A percentile compares a stretch with the other conserved stretches of the same genome.
These are phyloP conservation scores for Euphorbia lathyris DNA, from an alignment of 345 rosid species.

Conservation along the genomic window DNA sequence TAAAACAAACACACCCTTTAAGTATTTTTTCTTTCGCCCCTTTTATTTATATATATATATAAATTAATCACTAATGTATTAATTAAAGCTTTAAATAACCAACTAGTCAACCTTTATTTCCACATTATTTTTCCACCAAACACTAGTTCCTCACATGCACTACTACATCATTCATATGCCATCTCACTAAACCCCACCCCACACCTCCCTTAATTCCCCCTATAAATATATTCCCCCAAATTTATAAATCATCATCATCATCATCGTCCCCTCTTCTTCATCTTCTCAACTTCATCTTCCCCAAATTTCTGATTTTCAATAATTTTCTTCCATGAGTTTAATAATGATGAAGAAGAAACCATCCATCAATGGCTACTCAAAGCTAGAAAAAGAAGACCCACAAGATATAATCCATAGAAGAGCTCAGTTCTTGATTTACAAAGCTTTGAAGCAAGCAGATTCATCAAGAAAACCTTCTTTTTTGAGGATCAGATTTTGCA, in stretches of 20 bases:
- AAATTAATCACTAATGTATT: not conserved
- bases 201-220: no score
- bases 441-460: constrained; percentile 51
- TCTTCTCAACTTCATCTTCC: not conserved
- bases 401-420: constrained; percentile 51
- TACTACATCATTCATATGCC: constrained; percentile 24
- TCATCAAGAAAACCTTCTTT: constrained; percentile 41
- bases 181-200: not conserved
- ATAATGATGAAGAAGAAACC: constrained; percentile 37
- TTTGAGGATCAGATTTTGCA: constrained; percentile 44
- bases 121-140: constrained; percentile 20
- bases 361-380: constrained; percentile 38
- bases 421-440: constrained; percentile 89
- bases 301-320: not conserved
- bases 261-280: no score
- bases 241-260: no score
- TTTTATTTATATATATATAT: no score
- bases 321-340: constrained; percentile 28
- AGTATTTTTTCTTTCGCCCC: no score
- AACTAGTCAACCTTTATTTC: not conserved
- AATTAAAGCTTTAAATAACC: not conserved
- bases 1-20: no score
- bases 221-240: constrained; percentile 36
- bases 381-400: constrained; percentile 64
- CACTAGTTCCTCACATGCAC: constrained; percentile 39